Evolutionary conservation across 2,329 filamentous ascomycete genomes (phyloP), one percentile per base, ranked within the genome.

Genomic region (Fusarium sp.): DNA sequence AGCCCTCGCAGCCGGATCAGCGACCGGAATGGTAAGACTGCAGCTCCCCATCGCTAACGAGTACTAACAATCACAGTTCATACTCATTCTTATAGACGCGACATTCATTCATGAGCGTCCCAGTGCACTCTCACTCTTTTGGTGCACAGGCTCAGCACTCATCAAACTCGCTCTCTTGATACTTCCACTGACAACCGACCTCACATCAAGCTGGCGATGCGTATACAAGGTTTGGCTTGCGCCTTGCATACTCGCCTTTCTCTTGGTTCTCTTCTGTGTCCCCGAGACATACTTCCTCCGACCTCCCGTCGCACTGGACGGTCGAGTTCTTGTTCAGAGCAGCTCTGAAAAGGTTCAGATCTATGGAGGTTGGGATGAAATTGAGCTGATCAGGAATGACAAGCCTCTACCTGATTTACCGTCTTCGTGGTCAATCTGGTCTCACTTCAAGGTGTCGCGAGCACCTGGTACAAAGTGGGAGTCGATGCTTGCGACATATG

Each of bases 51-150:
- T 25, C 25, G 25, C 25, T 25, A 25, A 25, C 25, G 25, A 25
- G 25, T 25, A 25, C 25, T 14, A 2, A 3, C 5, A 2, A 17
- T 3, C 11, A 7, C 2, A 73, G 71, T 57, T 47, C 4, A 35
- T 68, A 2, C 56, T 73, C 4, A 60, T 74, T 1, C 29, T 72
- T 1, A 73, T 73, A 5, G 71, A 73, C 15, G 64, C 53, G 1
- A 73, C 71, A 1, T 73, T 74, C 15, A 74, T 73, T 2, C 70
- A 74, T 15, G 71, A 73, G n/a, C 68, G 71, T 0, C 71, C 71
- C 1, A 70, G 13, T 2, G 68, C 65, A 4, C 33, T 73, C 8
- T 74, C 71, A 3, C 1, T 74, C 2, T 72, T 39, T 36, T 74
- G 64, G 68, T 65, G 68, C 12, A 11, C 31, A 1, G 71, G 68